These are phyloP conservation scores for Capsicum baccatum DNA, from an alignment of 257 asterid species.

Conservation along the genomic window DNA sequence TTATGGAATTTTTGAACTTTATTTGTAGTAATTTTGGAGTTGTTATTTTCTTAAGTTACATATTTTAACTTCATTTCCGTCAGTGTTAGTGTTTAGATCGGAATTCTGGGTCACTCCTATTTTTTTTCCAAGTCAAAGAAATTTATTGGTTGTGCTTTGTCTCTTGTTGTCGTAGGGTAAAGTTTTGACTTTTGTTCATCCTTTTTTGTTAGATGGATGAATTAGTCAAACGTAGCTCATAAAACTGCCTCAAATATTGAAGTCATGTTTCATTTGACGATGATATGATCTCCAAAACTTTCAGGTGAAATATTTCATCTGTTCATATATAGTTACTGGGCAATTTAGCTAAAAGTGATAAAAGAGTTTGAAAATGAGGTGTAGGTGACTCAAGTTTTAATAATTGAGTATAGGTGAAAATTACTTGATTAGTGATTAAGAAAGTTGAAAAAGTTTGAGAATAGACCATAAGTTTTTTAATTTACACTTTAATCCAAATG, in stretches of 20 bases:
- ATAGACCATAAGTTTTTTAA: no score
- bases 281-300: constrained; percentile 47
- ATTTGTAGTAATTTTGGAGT: no score
- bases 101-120: constrained; percentile 34
- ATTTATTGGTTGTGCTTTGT: neutral
- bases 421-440: no score
- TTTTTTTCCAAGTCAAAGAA: constrained; percentile 36
- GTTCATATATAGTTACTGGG: neutral
- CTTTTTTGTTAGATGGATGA: constrained; percentile 56
- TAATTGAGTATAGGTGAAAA: no score
- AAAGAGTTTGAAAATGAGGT: no score
- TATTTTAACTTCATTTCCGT: no score
- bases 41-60: no score
- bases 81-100: neutral
- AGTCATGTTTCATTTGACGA: constrained; percentile 73
- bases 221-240: constrained; percentile 64
- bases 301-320: constrained; percentile 38
- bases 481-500: no score
- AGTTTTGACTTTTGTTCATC: constrained; percentile 28
- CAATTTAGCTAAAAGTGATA: no score
- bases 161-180: neutral
- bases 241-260: constrained; percentile 79
- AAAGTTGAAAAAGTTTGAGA: no score
- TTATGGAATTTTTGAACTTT: no score
- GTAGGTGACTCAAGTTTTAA: no score